A percentile compares a stretch with the other conserved stretches of the same genome.
These are phyloP conservation scores for Penicillium corylophilum DNA, from an alignment of 2,329 filamentous ascomycete species.

Conservation along the genomic window DNA sequence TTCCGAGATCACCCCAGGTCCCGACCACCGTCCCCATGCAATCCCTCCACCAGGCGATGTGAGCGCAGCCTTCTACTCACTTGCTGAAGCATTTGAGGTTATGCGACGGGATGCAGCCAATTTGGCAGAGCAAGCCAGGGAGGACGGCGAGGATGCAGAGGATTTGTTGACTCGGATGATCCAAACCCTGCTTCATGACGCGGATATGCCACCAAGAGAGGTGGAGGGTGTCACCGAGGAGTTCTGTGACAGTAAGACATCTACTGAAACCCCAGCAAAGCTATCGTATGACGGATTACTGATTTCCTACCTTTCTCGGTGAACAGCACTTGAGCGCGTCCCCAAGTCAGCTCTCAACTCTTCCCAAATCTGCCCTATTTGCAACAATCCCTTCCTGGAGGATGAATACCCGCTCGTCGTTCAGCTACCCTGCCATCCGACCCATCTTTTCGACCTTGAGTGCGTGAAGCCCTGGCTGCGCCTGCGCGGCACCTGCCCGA, in stretches of 20 bases:
- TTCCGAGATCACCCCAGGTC: conserved; percentile 54
- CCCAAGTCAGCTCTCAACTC: conserved; percentile 55
- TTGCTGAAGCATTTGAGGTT: conserved; percentile 61
- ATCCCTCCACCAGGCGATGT: conserved; percentile 61
- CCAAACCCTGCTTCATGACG: conserved; percentile 53
- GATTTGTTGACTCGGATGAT: conserved; percentile 57
- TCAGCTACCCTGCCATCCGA: conserved; percentile 59
- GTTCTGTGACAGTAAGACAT: conserved; percentile 53
- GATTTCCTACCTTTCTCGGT: neutral
- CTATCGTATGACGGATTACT: neutral
- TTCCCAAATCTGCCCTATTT: conserved; percentile 59
- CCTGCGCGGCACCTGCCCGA: conserved; percentile 62
- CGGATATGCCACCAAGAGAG: conserved; percentile 59
- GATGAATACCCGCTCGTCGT: conserved; percentile 65
- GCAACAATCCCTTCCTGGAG: conserved; percentile 61
- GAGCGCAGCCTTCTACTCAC: conserved; percentile 57
- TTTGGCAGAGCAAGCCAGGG: conserved; percentile 29
- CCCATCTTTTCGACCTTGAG: conserved; percentile 64
- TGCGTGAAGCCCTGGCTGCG: conserved; percentile 66
- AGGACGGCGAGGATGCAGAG: conserved; percentile 35
- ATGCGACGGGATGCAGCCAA: conserved; percentile 48
- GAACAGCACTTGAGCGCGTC: conserved; percentile 56
- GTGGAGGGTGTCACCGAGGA: conserved; percentile 62
- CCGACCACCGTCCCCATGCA: conserved; percentile 57
- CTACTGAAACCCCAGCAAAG: neutral